phyloP scores from a whole-genome alignment of 2,329 filamentous ascomycete species.

The Trichoderma sp. region DNA sequence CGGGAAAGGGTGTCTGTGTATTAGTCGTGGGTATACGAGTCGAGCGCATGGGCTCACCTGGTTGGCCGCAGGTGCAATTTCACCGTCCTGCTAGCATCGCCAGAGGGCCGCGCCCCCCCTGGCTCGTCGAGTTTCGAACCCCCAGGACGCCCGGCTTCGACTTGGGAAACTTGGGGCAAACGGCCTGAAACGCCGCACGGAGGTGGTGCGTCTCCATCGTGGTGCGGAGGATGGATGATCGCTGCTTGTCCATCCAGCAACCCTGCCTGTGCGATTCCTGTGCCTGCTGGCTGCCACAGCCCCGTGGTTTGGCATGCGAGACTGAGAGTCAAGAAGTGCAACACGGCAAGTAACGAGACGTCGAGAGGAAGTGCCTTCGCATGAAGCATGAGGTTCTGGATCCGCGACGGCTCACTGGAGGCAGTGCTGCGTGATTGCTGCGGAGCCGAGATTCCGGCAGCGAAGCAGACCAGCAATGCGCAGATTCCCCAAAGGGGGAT shows the following conservation, averaged over 20 bases:
- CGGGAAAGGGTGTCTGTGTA: conserved; percentile 25
- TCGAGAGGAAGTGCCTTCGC: not conserved
- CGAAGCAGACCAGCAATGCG: conserved; percentile 19
- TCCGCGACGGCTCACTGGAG: conserved; percentile 3
- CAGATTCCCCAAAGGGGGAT: conserved; percentile 11
- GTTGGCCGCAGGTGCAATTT: conserved; percentile 22
- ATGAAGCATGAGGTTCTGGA: not conserved
- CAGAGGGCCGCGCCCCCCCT: conserved; percentile 19
- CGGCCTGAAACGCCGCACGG: conserved; percentile 25
- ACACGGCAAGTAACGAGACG: no score
- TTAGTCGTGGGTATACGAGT: conserved; percentile 8
- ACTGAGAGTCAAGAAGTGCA: not conserved
- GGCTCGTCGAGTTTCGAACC: conserved; percentile 20
- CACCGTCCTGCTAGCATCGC: conserved; percentile 5
- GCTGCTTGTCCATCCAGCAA: not conserved
- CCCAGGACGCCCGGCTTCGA: conserved; percentile 9
- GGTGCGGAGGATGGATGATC: conserved; percentile 18
- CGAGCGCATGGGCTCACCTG: conserved; percentile 12
- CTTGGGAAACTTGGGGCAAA: conserved; percentile 12
- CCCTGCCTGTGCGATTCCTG: no score
- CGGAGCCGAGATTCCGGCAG: conserved; percentile 26
- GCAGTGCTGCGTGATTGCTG: conserved; percentile 16
- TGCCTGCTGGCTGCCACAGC: not conserved
- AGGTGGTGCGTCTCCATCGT: conserved; percentile 20
- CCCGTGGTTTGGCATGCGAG: not conserved